phyloP scores from a whole-genome alignment of 352 stramenopile species.

The Phytophthora multivora region DNA sequence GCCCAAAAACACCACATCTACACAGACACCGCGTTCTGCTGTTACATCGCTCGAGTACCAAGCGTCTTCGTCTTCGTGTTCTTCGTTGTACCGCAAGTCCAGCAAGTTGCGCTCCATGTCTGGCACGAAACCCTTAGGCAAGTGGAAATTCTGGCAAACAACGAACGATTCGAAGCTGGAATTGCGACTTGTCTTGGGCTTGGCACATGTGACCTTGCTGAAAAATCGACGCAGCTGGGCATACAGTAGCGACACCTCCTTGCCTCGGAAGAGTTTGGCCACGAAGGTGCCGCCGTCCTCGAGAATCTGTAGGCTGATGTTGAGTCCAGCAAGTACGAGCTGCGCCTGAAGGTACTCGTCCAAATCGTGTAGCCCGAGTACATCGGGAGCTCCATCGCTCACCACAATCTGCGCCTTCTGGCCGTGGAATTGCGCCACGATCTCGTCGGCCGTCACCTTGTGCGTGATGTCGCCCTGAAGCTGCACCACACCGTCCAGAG shows the following conservation, averaged over 20 bases:
- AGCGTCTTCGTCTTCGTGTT: conserved; percentile 36
- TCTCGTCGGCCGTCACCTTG: conserved; percentile 71
- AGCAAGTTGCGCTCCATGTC: conserved; percentile 78
- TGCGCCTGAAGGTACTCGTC: conserved; percentile 86
- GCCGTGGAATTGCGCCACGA: conserved; percentile 69
- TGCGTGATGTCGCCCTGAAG: conserved; percentile 87
- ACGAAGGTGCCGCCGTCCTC: conserved; percentile 79
- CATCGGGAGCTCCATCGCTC: conserved; percentile 98
- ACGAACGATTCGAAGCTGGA: conserved; percentile 87
- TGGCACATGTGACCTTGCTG: conserved; percentile 71
- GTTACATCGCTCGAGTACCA: conserved; percentile 40
- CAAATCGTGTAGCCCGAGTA: conserved; percentile 86
- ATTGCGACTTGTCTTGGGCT: conserved; percentile 86
- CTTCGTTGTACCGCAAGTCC: conserved; percentile 68
- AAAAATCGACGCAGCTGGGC: conserved; percentile 79
- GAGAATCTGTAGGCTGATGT: conserved; percentile 81
- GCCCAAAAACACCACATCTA: conserved; percentile 69
- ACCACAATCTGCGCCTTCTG: conserved; percentile 97
- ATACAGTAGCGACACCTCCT: conserved; percentile 78
- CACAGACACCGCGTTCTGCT: conserved; percentile 51
- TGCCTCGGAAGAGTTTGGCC: conserved; percentile 86
- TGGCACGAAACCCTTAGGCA: conserved; percentile 53
- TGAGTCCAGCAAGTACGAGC: conserved; percentile 77
- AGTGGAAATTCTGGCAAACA: conserved; percentile 68
- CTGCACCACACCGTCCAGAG: conserved; percentile 85